Percentiles rank a stretch among this genome's conserved stretches.
These are phyloP conservation scores for Gaeumannomyces sp. DNA, from an alignment of 2,329 filamentous ascomycete species.

Conservation along the genomic window DNA sequence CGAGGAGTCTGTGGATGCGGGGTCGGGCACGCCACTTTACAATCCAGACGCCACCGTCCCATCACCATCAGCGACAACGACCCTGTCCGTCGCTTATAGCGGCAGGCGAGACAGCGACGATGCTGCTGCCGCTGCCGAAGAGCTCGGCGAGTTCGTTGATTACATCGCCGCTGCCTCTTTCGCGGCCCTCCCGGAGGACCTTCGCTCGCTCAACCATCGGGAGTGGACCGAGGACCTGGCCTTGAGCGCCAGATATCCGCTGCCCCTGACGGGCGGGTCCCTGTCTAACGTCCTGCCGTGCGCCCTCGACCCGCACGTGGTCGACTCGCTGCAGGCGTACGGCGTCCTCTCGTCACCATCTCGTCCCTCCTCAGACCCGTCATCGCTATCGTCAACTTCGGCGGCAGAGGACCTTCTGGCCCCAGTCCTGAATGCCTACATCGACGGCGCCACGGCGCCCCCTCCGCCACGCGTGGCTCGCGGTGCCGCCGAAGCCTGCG, in stretches of 20 bases:
- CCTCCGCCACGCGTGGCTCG: slow-evolving; percentile 61
- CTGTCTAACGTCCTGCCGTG: slow-evolving; percentile 43
- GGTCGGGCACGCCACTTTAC: background rate
- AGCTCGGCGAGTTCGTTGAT: slow-evolving; percentile 74
- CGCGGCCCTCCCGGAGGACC: slow-evolving; percentile 50
- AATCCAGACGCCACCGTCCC: background rate
- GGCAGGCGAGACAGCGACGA: slow-evolving; percentile 58
- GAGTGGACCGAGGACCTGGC: slow-evolving; percentile 40
- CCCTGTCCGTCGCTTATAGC: background rate
- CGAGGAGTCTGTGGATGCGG: slow-evolving; percentile 1
- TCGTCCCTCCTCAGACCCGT: slow-evolving; percentile 26
- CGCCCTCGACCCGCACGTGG: slow-evolving; percentile 50
- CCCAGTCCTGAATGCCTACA: slow-evolving; percentile 58
- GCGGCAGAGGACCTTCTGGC: slow-evolving; percentile 47
- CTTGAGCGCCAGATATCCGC: slow-evolving; percentile 37
- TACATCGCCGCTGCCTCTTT: slow-evolving; percentile 71
- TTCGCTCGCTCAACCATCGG: slow-evolving; percentile 58
- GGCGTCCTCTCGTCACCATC: slow-evolving; percentile 38
- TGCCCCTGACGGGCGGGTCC: slow-evolving; percentile 47
- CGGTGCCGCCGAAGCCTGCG: slow-evolving; percentile 51
- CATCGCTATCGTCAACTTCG: background rate
- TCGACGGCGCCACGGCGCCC: slow-evolving; percentile 48
- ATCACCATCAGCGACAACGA: background rate
- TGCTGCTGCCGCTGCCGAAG: slow-evolving; percentile 44
- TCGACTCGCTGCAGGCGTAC: slow-evolving; percentile 65